Conservation (phyloP, 2,329 filamentous ascomycete genomes). For the Zymoseptoria pseudotritici region DNA sequence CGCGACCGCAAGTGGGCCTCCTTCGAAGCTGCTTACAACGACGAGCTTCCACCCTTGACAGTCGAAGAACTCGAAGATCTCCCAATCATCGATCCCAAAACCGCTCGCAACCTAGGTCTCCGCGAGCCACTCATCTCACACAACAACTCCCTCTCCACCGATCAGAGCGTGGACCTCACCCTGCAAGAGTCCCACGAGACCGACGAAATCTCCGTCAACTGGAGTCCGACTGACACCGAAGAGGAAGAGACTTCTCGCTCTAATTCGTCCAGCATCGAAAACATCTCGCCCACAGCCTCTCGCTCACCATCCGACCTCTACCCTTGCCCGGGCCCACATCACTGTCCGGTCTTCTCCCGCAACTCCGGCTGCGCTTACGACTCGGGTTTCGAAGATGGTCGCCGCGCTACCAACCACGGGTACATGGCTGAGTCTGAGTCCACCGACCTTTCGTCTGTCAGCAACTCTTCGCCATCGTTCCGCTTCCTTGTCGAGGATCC, state of each 20-base stretch:
- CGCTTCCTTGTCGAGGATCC: constrained; percentile 4
- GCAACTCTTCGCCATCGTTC: constrained; percentile 16
- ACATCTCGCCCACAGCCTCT: constrained; percentile 1
- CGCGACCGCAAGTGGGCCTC: constrained; percentile 41
- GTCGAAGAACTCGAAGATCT: constrained; percentile 26
- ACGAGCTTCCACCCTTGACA: constrained; percentile 30
- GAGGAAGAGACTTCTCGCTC: constrained; percentile 5
- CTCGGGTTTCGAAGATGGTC: constrained; percentile 24
- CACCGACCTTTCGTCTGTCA: neutral
- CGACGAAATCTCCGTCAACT: constrained; percentile 20
- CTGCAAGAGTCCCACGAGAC: constrained; percentile 12
- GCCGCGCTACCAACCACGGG: constrained; percentile 23
- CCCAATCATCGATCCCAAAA: constrained; percentile 29
- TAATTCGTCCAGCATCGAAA: neutral
- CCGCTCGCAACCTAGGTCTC: constrained; percentile 31
- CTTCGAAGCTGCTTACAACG: constrained; percentile 37
- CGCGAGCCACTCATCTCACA: constrained; percentile 8
- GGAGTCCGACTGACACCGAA: constrained; percentile 22
- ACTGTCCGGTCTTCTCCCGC: constrained; percentile 22
- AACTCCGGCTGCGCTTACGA: constrained; percentile 26
- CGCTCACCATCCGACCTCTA: constrained; percentile 15
- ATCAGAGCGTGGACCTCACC: constrained; percentile 21
- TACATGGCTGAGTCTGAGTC: constrained; percentile 11
- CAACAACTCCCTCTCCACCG: neutral
- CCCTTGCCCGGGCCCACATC: constrained; percentile 22